Base-by-base conservation (phyloP, 805 yeast genomes). In the Starmerella potacharoeniae region DNA sequence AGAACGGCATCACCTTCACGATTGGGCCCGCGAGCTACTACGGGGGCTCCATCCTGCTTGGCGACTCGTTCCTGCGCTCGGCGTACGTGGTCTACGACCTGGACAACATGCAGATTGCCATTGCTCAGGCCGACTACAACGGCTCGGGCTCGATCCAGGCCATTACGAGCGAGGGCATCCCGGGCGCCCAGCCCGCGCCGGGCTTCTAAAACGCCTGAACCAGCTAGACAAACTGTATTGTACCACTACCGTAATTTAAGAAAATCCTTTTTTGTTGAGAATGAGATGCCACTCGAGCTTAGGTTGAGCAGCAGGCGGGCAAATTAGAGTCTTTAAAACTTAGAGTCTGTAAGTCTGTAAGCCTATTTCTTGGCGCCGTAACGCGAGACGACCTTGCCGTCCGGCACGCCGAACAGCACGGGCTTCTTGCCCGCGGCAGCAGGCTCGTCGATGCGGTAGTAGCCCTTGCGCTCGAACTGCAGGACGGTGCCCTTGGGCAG, bases 381-480 rank as follows among this genome's bases (percentile, higher is more conserved):
- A 64, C 75, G 79, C 71, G 82, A 82, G 44, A 82, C 84, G 53
- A 83, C 71, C 74, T 90, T 91, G 69, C 97, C 97, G 70, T 91
- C 97, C 59, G 97, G 97, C 64, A 91, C 88, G 61, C 96, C 84
- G 74, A 85, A 91, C 77, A 91, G 84, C 51, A 84, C 83, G 59
- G 81, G 83, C 59, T 81, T 80, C 63, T 80, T 74, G 55, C 82
- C 85, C 56, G 77, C 80, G 36, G 77, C 67, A 62, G 63, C 65
- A 56, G 71, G 66, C 60, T 74, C 62, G 63, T 91, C 97, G 58
- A 90, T 76, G 69, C 93, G 81, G 81, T 74, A 91, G 77, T 88
- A 91, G 65, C 97, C 97, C 76, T 91, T 91, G 77, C 97, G 86
- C 75, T 91, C 97, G 63, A 91, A 89, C 75, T 91, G 97, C 63